Conservation (phyloP, 1,284 basidiomycete genomes). For the Ceratobasidium papillatum region DNA sequence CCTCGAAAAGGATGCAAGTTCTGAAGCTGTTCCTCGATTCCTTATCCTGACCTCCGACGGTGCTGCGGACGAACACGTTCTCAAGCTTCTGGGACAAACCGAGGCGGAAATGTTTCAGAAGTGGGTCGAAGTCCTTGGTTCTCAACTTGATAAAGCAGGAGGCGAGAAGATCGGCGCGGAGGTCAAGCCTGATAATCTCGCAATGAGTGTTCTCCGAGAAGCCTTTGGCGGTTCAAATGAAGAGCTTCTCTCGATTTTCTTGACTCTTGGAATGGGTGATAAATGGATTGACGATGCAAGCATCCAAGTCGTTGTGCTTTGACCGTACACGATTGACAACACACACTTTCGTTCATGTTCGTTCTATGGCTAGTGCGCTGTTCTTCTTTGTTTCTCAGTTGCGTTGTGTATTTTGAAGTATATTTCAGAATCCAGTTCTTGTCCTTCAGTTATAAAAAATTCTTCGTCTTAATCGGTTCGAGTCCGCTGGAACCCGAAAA, state of each 20-base stretch:
- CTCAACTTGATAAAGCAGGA: background rate
- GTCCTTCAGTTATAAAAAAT: no score
- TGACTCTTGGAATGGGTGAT: constrained; percentile 71
- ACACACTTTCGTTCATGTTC: background rate
- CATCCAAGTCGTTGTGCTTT: constrained; percentile 68
- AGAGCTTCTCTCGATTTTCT: constrained; percentile 62
- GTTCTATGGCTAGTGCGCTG: background rate
- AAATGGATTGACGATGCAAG: constrained; percentile 77
- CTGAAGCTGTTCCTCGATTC: constrained; percentile 52
- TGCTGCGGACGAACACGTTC: background rate
- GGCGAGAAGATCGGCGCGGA: constrained; percentile 14
- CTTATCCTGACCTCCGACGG: constrained; percentile 73
- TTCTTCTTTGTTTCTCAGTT: no score
- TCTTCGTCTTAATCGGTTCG: no score
- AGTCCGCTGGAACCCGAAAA: no score
- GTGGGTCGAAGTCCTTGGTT: constrained; percentile 48
- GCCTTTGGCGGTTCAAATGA: constrained; percentile 67
- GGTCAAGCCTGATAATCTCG: constrained; percentile 56
- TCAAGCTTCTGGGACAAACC: background rate
- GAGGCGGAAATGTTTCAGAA: constrained; percentile 48
- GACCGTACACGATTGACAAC: constrained; percentile 47
- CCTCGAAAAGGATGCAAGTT: constrained; percentile 52
- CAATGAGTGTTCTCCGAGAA: constrained; percentile 64
- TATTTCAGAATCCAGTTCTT: no score
- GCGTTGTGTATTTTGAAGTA: no score